These are phyloP conservation scores for Chiua sp. DNA, from an alignment of 1,284 basidiomycete species.

Conservation along the genomic window DNA sequence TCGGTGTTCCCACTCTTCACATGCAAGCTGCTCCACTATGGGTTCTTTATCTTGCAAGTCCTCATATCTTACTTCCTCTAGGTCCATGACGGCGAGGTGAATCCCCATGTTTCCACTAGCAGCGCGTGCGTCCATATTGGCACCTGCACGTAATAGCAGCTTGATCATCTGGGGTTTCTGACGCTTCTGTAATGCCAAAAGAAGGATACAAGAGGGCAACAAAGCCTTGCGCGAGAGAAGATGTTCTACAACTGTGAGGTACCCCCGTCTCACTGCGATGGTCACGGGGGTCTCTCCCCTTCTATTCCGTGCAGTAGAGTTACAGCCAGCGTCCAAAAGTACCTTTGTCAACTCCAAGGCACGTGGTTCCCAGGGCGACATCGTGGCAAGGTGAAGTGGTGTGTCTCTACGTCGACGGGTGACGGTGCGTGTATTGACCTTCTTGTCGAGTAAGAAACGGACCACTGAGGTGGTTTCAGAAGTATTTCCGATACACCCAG, in stretches of 20 bases:
- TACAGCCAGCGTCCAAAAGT: neutral
- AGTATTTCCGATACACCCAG: neutral
- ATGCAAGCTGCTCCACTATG: too few species aligned
- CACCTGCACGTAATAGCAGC: neutral
- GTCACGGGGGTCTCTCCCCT: neutral
- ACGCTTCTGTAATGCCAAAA: neutral
- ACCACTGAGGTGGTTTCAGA: neutral
- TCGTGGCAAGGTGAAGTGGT: neutral
- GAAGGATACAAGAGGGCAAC: neutral
- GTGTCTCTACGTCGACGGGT: neutral
- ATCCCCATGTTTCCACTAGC: neutral
- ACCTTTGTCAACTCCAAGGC: neutral
- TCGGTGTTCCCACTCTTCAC: too few species aligned
- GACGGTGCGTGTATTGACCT: neutral
- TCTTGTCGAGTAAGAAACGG: neutral
- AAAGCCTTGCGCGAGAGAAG: neutral
- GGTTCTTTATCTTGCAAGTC: neutral
- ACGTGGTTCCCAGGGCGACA: neutral
- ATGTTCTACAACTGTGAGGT: neutral
- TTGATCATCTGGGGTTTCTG: neutral
- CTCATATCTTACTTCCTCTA: neutral
- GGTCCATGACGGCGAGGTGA: neutral
- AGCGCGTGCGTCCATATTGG: neutral
- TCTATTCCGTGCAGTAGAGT: neutral
- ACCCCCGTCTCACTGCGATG: neutral